Evolutionary conservation across 495 filamentous ascomycete species (phyloP).

Genomic region (Jackrogersella multiformis): DNA sequence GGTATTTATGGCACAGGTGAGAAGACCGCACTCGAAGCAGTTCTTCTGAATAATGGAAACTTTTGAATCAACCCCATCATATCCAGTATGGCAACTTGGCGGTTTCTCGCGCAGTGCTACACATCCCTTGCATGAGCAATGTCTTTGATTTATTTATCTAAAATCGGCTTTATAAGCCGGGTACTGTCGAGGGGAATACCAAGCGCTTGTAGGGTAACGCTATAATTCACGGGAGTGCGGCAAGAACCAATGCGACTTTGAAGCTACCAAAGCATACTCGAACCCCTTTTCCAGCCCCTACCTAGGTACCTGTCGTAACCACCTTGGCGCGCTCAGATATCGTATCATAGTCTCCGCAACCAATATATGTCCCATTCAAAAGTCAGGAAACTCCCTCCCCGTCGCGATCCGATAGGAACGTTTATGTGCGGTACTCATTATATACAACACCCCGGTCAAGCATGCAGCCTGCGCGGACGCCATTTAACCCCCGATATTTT

Average conservation of each 20-base stretch:
- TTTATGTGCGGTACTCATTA: not conserved
- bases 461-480: not conserved
- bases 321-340: not conserved
- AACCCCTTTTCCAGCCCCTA: not conserved
- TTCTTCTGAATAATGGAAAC: not conserved
- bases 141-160: too few species aligned
- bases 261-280: not conserved
- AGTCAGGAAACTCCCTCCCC: not conserved
- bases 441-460: not conserved
- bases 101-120: too few species aligned
- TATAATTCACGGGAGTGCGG: too few species aligned
- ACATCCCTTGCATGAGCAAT: too few species aligned
- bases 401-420: not conserved
- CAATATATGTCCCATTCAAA: not conserved
- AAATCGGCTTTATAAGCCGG: too few species aligned
- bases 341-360: not conserved
- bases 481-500: not conserved
- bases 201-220: too few species aligned
- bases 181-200: too few species aligned
- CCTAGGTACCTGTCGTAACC: not conserved
- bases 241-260: not conserved
- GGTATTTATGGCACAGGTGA: conserved; percentile 7
- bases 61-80: not conserved
- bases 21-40: not conserved
- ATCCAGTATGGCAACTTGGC: too few species aligned